A percentile compares a stretch with the other conserved stretches of the same genome.
phyloP scores from a whole-genome alignment of 1,139 yeast genomes.

The Candida tetrigidarum region DNA sequence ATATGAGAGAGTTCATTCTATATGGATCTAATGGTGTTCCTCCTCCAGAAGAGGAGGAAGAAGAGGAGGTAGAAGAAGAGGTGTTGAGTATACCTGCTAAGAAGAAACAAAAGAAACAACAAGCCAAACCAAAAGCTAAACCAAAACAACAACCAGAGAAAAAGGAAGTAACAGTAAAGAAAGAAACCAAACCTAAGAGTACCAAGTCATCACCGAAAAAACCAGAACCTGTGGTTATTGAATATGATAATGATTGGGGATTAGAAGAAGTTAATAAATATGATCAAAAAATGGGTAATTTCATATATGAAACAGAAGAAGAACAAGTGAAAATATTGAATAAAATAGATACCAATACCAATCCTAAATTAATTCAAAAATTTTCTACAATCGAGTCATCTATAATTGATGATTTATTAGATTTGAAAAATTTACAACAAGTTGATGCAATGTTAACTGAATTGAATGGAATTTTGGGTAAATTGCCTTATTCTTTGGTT shows the following conservation, averaged over 20 bases:
- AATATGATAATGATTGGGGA: constrained; percentile 51
- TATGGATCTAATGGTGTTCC: constrained; percentile 49
- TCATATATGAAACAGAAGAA: constrained; percentile 36
- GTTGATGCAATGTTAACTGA: constrained; percentile 18
- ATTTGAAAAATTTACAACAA: constrained; percentile 15
- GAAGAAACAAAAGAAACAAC: constrained; percentile 22
- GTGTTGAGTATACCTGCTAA: constrained; percentile 14
- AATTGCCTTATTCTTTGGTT: constrained; percentile 33
- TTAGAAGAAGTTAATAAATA: constrained; percentile 32
- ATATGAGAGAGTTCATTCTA: constrained; percentile 43
- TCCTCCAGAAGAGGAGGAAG: constrained; percentile 23
- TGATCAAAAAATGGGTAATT: constrained; percentile 34
- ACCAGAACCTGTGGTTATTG: constrained; percentile 17
- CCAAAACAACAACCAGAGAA: no score
- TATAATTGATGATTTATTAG: constrained; percentile 23
- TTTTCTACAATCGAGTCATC: constrained; percentile 26
- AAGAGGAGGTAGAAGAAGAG: constrained; percentile 24
- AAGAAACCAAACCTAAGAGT: background rate
- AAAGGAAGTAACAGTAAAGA: no score
- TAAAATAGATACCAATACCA: constrained; percentile 29
- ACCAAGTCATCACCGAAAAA: no score
- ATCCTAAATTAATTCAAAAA: constrained; percentile 17
- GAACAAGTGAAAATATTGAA: constrained; percentile 33
- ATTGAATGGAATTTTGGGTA: constrained; percentile 24
- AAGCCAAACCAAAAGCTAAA: background rate